Conservation (phyloP, 23 red algal species). For the Pyropia yezoensis region DNA sequence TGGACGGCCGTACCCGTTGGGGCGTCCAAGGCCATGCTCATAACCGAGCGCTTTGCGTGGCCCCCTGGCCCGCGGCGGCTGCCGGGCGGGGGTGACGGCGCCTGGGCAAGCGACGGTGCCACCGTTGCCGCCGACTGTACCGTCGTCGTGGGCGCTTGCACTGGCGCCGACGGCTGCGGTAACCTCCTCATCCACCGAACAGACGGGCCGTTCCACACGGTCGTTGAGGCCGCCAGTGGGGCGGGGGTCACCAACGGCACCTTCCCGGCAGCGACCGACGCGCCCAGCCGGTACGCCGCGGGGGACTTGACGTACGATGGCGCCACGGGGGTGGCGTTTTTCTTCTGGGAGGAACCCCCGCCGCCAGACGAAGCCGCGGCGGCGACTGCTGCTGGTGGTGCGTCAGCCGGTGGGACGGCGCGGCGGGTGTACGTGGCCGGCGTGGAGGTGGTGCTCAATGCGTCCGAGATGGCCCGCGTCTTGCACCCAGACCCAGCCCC, state of each 20-base stretch:
- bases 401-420: neutral
- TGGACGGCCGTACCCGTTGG: conserved; percentile 14
- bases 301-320: conserved; percentile 19
- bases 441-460: conserved; percentile 13
- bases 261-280: neutral
- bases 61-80: neutral
- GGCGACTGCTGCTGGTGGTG: too few species aligned
- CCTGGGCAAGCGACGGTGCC: neutral
- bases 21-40: neutral
- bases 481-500: conserved; percentile 1
- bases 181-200: conserved; percentile 1
- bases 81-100: neutral
- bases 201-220: conserved; percentile 9
- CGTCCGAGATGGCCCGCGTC: neutral
- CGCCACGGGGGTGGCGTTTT: conserved; percentile 15
- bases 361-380: too few species aligned
- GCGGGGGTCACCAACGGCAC: conserved; percentile 2
- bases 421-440: neutral
- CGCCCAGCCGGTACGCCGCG: neutral
- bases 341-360: conserved; percentile 3
- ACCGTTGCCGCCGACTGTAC: neutral
- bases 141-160: neutral
- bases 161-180: neutral
- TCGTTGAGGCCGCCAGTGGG: neutral
- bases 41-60: conserved; percentile 1